phyloP scores from a whole-genome alignment of 495 filamentous ascomycete species.

The Oidiodendron maius region DNA sequence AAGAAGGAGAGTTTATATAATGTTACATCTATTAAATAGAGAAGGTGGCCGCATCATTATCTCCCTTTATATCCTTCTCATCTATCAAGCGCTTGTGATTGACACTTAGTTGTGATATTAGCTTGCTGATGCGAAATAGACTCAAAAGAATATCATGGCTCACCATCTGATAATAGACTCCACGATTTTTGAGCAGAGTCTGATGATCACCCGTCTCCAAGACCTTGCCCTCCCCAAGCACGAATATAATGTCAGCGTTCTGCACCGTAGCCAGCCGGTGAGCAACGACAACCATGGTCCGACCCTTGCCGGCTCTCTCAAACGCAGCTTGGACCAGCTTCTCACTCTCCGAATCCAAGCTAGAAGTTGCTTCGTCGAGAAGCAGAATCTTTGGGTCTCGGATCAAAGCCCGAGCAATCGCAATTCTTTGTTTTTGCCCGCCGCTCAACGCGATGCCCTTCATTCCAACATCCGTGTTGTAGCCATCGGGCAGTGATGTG shows the following conservation, averaged over 20 bases:
- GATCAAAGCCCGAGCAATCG: slow-evolving; percentile 71
- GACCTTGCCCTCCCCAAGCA: slow-evolving; percentile 44
- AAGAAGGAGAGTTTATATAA: too few species aligned
- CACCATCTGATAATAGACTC: slow-evolving; percentile 47
- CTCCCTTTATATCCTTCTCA: slow-evolving; percentile 3
- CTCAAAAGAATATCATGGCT: slow-evolving; percentile 1
- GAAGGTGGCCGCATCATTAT: too few species aligned
- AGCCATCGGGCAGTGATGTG: slow-evolving; percentile 46
- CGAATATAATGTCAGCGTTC: slow-evolving; percentile 48
- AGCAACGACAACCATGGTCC: slow-evolving; percentile 70
- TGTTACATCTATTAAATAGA: too few species aligned
- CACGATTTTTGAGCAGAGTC: slow-evolving; percentile 38
- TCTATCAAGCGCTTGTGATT: slow-evolving; percentile 19
- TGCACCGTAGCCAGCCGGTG: slow-evolving; percentile 50
- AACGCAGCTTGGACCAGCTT: slow-evolving; percentile 64
- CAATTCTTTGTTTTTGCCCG: slow-evolving; percentile 71
- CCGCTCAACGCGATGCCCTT: slow-evolving; percentile 64
- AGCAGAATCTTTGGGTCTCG: slow-evolving; percentile 64
- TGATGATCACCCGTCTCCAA: slow-evolving; percentile 47
- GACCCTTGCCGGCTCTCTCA: slow-evolving; percentile 48
- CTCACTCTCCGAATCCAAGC: slow-evolving; percentile 71
- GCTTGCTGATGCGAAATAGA: neutral
- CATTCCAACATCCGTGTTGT: slow-evolving; percentile 54
- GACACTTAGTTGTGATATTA: slow-evolving; percentile 15
- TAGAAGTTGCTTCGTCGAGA: slow-evolving; percentile 73